Percentiles rank a stretch among this genome's conserved stretches.
phyloP scores from a whole-genome alignment of 768 basidiomycete genomes.

The Leucogyrophana mollusca region DNA sequence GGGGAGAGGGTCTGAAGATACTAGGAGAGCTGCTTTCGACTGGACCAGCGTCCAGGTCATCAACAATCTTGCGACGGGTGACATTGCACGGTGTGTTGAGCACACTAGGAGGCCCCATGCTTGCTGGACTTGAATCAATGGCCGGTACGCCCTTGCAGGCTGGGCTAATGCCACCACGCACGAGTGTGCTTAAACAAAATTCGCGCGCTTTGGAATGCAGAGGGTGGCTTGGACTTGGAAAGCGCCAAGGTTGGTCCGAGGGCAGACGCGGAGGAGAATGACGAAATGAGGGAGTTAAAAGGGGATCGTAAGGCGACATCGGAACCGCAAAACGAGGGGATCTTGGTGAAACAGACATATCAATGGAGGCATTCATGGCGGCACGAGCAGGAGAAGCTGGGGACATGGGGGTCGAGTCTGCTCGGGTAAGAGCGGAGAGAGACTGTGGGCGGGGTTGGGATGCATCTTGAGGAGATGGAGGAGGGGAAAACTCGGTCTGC shows the following conservation, averaged over 20 bases:
- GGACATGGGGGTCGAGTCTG: background rate
- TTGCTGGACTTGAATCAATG: constrained; percentile 28
- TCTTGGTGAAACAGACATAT: constrained; percentile 20
- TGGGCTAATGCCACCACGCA: constrained; percentile 51
- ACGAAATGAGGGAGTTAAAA: constrained; percentile 71
- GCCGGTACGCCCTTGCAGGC: constrained; percentile 31
- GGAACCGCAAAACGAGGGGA: constrained; percentile 38
- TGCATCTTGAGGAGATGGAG: constrained; percentile 12
- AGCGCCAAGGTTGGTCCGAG: constrained; percentile 81
- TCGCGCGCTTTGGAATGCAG: constrained; percentile 65
- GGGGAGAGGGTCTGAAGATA: constrained; percentile 42
- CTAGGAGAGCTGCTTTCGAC: constrained; percentile 30
- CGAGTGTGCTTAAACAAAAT: constrained; percentile 63
- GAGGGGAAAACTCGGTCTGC: constrained; percentile 22
- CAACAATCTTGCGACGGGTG: constrained; percentile 24
- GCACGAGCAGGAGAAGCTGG: constrained; percentile 1
- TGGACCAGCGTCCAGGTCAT: constrained; percentile 17
- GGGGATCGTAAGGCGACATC: constrained; percentile 75
- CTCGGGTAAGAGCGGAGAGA: too few species aligned
- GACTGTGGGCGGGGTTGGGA: background rate
- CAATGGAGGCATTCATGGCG: constrained; percentile 1
- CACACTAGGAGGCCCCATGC: constrained; percentile 25
- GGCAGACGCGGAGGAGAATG: constrained; percentile 75
- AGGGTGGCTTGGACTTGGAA: constrained; percentile 77
- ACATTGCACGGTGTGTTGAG: constrained; percentile 28